Conservation (phyloP, 2,329 filamentous ascomycete genomes). For the Pseudogymnoascus verrucosus region DNA sequence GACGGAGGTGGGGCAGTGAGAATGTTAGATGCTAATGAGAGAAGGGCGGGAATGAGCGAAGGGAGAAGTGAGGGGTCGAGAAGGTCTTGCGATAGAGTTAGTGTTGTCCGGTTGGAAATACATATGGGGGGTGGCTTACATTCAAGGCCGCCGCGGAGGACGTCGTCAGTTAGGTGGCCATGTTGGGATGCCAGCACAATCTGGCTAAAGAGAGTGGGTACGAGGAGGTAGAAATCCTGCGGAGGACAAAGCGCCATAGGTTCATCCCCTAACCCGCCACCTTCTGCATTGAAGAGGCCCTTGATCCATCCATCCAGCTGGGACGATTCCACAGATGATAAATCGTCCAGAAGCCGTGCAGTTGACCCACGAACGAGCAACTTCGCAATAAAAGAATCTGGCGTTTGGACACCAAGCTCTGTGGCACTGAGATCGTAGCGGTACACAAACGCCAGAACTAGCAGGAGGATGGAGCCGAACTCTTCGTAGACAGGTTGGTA, state of each 20-base stretch:
- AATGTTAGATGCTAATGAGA: conserved; percentile 53
- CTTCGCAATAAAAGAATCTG: conserved; percentile 61
- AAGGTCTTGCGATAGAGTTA: not conserved
- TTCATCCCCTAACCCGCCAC: conserved; percentile 67
- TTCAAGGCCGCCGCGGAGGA: conserved; percentile 66
- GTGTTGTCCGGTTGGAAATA: not conserved
- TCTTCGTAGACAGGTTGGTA: conserved; percentile 83
- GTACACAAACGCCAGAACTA: conserved; percentile 67
- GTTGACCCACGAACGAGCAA: conserved; percentile 54
- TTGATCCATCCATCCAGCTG: conserved; percentile 58
- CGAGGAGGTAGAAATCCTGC: conserved; percentile 72
- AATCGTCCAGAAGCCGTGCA: conserved; percentile 47
- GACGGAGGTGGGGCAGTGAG: not conserved
- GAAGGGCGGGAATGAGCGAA: conserved; percentile 65
- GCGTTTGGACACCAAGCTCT: conserved; percentile 52
- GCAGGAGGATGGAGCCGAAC: conserved; percentile 67
- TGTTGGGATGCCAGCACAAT: conserved; percentile 63
- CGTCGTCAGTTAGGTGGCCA: conserved; percentile 58
- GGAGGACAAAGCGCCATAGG: conserved; percentile 75
- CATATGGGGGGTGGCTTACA: conserved; percentile 44
- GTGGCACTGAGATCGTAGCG: conserved; percentile 59
- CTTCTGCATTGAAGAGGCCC: conserved; percentile 49
- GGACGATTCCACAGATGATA: conserved; percentile 50
- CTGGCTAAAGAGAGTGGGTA: conserved; percentile 69
- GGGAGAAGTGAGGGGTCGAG: conserved; percentile 41